These are phyloP conservation scores for Phylloporus arenicola DNA, from an alignment of 768 basidiomycete species.

Conservation along the genomic window DNA sequence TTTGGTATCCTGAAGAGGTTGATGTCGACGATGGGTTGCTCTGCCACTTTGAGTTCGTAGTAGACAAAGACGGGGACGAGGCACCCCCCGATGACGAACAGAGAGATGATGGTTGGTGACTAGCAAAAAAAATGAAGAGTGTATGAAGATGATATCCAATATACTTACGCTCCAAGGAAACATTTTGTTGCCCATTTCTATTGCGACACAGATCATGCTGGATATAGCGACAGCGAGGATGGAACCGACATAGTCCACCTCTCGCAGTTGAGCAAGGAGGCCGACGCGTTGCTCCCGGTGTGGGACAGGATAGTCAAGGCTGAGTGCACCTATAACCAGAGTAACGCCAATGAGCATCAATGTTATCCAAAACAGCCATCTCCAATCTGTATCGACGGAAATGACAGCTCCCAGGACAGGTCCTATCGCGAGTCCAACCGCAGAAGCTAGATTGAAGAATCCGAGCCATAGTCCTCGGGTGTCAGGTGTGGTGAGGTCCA, in stretches of 20 bases:
- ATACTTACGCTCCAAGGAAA: conserved; percentile 31
- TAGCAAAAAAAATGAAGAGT: conserved; percentile 9
- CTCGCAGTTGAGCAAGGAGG: conserved; percentile 29
- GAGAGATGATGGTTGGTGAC: conserved; percentile 26
- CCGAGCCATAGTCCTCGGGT: conserved; percentile 33
- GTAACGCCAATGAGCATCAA: conserved; percentile 31
- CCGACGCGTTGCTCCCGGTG: conserved; percentile 28
- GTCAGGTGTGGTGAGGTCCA: conserved; percentile 34
- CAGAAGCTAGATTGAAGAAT: conserved; percentile 33
- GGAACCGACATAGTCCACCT: conserved; percentile 31
- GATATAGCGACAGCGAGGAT: conserved; percentile 30
- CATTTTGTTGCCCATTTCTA: conserved; percentile 35
- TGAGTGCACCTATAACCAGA: conserved; percentile 21
- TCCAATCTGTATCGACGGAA: conserved; percentile 39
- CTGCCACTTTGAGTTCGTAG: conserved; percentile 31
- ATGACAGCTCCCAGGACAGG: conserved; percentile 44
- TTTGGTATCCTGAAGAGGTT: conserved; percentile 30
- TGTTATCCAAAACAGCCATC: conserved; percentile 45
- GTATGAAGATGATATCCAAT: not conserved
- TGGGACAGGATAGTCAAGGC: conserved; percentile 30
- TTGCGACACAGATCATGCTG: conserved; percentile 33
- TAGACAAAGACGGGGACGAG: conserved; percentile 33
- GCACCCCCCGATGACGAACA: conserved; percentile 26
- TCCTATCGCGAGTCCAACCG: conserved; percentile 42
- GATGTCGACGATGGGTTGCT: conserved; percentile 33